These are phyloP conservation scores for Didymella arachidicola DNA, from an alignment of 2,329 filamentous ascomycete genomes.

Conservation along the genomic window DNA sequence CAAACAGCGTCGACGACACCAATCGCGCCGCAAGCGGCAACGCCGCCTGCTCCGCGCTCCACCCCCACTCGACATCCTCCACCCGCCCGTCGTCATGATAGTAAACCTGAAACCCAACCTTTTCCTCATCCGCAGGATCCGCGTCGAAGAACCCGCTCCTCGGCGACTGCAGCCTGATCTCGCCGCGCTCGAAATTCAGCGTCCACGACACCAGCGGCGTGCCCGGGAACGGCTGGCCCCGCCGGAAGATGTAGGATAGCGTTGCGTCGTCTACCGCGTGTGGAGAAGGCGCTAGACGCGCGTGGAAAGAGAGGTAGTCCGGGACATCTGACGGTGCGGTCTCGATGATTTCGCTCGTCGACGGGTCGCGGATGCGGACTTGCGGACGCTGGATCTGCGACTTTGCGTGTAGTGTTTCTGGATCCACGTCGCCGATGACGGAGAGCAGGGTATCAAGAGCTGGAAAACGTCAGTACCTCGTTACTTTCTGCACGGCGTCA, in stretches of 20 bases:
- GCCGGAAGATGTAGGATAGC: conserved; percentile 25
- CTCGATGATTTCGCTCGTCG: conserved; percentile 6
- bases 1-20: conserved; percentile 28
- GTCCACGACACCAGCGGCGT: conserved; percentile 24
- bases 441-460: conserved; percentile 32
- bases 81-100: conserved; percentile 58
- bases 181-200: conserved; percentile 30
- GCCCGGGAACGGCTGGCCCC: conserved; percentile 29
- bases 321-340: conserved; percentile 53
- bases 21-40: conserved; percentile 32
- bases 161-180: conserved; percentile 23
- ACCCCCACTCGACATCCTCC: conserved; percentile 54
- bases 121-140: conserved; percentile 42
- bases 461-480: neutral
- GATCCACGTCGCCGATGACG: conserved; percentile 29
- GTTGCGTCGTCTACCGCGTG: conserved; percentile 20
- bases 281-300: conserved; percentile 25
- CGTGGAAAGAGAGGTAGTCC: conserved; percentile 55
- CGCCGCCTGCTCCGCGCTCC: conserved; percentile 49
- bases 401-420: conserved; percentile 13
- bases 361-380: conserved; percentile 10
- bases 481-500: neutral
- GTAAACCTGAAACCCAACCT: conserved; percentile 59
- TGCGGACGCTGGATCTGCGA: conserved; percentile 30
- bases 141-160: conserved; percentile 25